Conservation (phyloP, 441 rosid species). For the Manihot esculenta region DNA sequence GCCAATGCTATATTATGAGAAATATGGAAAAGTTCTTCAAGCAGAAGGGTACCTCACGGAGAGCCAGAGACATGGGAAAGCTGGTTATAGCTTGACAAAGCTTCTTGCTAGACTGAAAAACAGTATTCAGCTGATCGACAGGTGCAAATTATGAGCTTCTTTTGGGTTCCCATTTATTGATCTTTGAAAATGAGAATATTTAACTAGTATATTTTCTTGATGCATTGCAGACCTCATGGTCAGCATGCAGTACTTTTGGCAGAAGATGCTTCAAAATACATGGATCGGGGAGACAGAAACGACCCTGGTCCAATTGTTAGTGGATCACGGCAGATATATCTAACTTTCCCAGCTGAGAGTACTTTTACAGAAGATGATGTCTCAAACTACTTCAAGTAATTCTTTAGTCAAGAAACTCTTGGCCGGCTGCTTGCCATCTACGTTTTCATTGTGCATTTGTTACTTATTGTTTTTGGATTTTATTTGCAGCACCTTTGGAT, state of each 20-base stretch:
- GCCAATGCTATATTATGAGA: conserved; percentile 63
- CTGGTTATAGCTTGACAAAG: conserved; percentile 68
- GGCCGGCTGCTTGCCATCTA: no score
- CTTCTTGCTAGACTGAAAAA: conserved; percentile 54
- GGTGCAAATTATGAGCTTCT: conserved; percentile 31
- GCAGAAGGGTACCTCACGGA: conserved; percentile 75
- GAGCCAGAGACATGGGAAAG: conserved; percentile 76
- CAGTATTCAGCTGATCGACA: conserved; percentile 53
- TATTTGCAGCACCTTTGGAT: conserved; percentile 51
- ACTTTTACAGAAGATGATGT: conserved; percentile 70
- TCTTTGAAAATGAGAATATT: not conserved
- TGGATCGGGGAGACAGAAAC: conserved; percentile 41
- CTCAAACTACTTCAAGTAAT: conserved; percentile 61
- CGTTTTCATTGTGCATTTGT: conserved; percentile 7
- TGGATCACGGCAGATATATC: conserved; percentile 61
- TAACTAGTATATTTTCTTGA: conserved; percentile 5
- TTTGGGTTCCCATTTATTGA: not conserved
- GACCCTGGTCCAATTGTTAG: conserved; percentile 52
- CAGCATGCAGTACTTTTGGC: conserved; percentile 68
- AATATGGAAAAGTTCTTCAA: conserved; percentile 57
- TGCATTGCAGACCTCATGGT: conserved; percentile 67
- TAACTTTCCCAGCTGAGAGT: conserved; percentile 79
- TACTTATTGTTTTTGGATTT: conserved; percentile 10
- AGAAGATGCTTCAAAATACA: conserved; percentile 51
- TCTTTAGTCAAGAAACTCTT: not conserved